These are phyloP conservation scores for Ogataea pini DNA, from an alignment of 805 yeast species.

Conservation along the genomic window DNA sequence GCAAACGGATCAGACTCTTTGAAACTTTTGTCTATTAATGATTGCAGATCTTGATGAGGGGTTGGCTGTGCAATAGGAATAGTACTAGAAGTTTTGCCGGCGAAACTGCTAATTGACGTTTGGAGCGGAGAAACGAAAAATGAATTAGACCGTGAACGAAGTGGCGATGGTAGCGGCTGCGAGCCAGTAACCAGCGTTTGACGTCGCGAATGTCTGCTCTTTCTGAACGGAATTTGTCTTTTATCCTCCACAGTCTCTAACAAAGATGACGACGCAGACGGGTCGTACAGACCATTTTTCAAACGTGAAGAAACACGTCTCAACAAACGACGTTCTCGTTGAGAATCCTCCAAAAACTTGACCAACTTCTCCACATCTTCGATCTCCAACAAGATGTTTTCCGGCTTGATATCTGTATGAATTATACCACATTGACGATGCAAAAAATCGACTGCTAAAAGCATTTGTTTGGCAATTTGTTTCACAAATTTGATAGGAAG, in stretches of 20 bases:
- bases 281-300: conserved; percentile 22
- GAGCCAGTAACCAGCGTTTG: conserved; percentile 85
- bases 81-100: conserved; percentile 13
- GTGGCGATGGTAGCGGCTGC: conserved; percentile 89
- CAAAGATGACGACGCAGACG: conserved; percentile 12
- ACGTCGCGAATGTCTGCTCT: conserved; percentile 53
- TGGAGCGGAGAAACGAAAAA: conserved; percentile 31
- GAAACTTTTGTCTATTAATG: conserved; percentile 43
- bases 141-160: conserved; percentile 50
- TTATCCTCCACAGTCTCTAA: conserved; percentile 14
- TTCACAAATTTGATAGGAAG: conserved; percentile 57
- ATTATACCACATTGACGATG: conserved; percentile 65
- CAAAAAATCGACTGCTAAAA: conserved; percentile 56
- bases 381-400: conserved; percentile 58
- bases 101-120: conserved; percentile 16
- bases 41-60: conserved; percentile 33
- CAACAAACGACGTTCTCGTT: conserved; percentile 36
- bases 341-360: conserved; percentile 42
- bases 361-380: conserved; percentile 55
- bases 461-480: conserved; percentile 57
- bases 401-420: conserved; percentile 79
- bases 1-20: conserved; percentile 33
- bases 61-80: conserved; percentile 11
- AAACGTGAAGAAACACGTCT: conserved; percentile 30
- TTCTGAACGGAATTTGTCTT: conserved; percentile 28